These are phyloP conservation scores for Hyphopichia khmerensis DNA, from an alignment of 1,139 yeast genomes.

Conservation along the genomic window DNA sequence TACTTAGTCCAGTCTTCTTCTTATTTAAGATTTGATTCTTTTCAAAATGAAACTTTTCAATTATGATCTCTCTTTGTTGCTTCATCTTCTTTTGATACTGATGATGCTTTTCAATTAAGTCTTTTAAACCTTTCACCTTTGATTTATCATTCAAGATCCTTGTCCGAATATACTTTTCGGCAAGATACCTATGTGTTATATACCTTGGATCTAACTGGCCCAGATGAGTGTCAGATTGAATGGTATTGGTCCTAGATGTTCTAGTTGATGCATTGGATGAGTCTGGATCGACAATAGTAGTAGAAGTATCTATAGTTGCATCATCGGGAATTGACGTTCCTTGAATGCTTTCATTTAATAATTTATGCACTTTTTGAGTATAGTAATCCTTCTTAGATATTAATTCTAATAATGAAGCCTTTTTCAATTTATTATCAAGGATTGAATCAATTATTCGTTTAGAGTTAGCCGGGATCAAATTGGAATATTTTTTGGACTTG, in stretches of 20 bases:
- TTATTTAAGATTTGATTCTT: constrained; percentile 1
- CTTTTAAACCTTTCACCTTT: constrained; percentile 4
- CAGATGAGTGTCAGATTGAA: neutral
- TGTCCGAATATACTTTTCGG: constrained; percentile 13
- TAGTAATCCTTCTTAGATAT: constrained; percentile 18
- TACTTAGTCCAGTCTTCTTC: constrained; percentile 2
- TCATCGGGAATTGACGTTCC: constrained; percentile 7
- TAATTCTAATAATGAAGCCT: constrained; percentile 13
- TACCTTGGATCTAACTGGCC: constrained; percentile 13
- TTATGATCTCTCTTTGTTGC: constrained; percentile 12
- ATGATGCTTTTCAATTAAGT: constrained; percentile 15
- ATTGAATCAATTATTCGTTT: constrained; percentile 8
- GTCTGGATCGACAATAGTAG: constrained; percentile 6
- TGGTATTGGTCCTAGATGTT: neutral
- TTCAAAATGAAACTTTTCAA: constrained; percentile 8
- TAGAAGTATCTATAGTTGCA: constrained; percentile 8
- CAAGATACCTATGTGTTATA: constrained; percentile 22
- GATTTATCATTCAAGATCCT: constrained; percentile 7
- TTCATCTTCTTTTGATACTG: constrained; percentile 16
- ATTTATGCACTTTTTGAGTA: constrained; percentile 15
- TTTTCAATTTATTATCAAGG: constrained; percentile 7
- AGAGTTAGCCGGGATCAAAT: constrained; percentile 8
- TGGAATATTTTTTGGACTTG: constrained; percentile 7
- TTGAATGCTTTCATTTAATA: constrained; percentile 7
- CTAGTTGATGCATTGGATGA: constrained; percentile 1